These are phyloP conservation scores for Yamadazyma dushanensis DNA, from an alignment of 1,139 yeast species.

Conservation along the genomic window DNA sequence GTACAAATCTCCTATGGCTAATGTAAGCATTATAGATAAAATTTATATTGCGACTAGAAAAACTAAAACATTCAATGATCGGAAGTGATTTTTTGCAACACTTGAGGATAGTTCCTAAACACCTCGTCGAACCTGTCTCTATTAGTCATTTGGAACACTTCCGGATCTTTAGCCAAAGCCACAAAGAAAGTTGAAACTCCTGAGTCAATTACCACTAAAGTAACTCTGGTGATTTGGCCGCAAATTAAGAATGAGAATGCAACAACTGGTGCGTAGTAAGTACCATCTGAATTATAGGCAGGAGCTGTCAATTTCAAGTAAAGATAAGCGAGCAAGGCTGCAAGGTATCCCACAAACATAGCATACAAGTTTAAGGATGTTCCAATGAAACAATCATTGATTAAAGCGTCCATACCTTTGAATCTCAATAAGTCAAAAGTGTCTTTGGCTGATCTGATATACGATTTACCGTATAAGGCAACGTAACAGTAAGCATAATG, in stretches of 20 bases:
- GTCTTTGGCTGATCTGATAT: slow-evolving; percentile 73
- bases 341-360: slow-evolving; percentile 65
- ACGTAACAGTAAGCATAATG: slow-evolving; percentile 87
- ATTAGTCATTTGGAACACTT: slow-evolving; percentile 73
- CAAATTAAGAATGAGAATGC: slow-evolving; percentile 78
- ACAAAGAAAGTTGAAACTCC: slow-evolving; percentile 88
- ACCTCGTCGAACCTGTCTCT: slow-evolving; percentile 75
- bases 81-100: slow-evolving; percentile 52
- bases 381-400: slow-evolving; percentile 81
- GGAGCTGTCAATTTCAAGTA: slow-evolving; percentile 76
- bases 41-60: background rate
- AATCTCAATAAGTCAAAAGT: slow-evolving; percentile 76
- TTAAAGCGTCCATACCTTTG: slow-evolving; percentile 83
- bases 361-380: slow-evolving; percentile 75
- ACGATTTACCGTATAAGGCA: slow-evolving; percentile 83
- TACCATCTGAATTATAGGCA: slow-evolving; percentile 62
- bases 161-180: slow-evolving; percentile 86
- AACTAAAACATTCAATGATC: slow-evolving; percentile 24
- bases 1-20: slow-evolving; percentile 87
- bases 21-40: slow-evolving; percentile 59
- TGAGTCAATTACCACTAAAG: slow-evolving; percentile 72
- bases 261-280: slow-evolving; percentile 73
- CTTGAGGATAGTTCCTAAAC: slow-evolving; percentile 74
- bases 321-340: slow-evolving; percentile 68
- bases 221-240: slow-evolving; percentile 71